Base-by-base conservation (phyloP, 139 green algal genomes). In the Tetradesmus obliquus region DNA sequence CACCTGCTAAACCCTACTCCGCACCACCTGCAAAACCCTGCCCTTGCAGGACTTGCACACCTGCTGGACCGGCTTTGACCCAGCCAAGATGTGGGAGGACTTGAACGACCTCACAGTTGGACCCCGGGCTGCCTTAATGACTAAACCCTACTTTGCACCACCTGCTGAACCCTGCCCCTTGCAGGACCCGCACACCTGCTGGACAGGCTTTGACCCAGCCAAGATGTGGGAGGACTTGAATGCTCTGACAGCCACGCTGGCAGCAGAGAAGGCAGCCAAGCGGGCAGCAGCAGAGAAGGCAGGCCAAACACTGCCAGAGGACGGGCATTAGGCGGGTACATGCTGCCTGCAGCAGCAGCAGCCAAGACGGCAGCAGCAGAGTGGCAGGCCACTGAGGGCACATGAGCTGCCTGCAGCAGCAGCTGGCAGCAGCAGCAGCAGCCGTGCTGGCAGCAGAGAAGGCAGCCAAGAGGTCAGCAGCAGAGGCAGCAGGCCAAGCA, bases 171-270 rank as follows among this genome's bases (percentile, higher is more conserved):
- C 51, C 45, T 58, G 45, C 24, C 6, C 12, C 9, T 24, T 55
- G 51, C 69, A 90, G 86, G 69, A 90, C n/a, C 17, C 45, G 8
- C 86, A 95, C 85, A 93, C 95, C 19, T 90, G 86, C 69, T 90
- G 86, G 86, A 15, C 3, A 9, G 69, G 53, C 19, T 90, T 90
- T 90, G 86, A 90, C 15, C 3, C 10, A 2, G 4, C 15, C 17
- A 66, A 69, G 69, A 90, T 90, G 86, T 71, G 51, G 51, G 69
- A 53, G 51, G 86, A 90, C 69, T 24, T 90, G 51, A 69, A 69
- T 3, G 12, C 10, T 2, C 60, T 89, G 9, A 62, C 60, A n/a
- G 60, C 60, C 3, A 60, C 24, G 0, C 53, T 89, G 5, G 32
- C 60, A 62, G 60, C 84, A 7, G 84, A 89, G 32, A 80, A 55